Base-by-base conservation (phyloP, 2,329 filamentous ascomycete genomes). In the Graphium sp. region DNA sequence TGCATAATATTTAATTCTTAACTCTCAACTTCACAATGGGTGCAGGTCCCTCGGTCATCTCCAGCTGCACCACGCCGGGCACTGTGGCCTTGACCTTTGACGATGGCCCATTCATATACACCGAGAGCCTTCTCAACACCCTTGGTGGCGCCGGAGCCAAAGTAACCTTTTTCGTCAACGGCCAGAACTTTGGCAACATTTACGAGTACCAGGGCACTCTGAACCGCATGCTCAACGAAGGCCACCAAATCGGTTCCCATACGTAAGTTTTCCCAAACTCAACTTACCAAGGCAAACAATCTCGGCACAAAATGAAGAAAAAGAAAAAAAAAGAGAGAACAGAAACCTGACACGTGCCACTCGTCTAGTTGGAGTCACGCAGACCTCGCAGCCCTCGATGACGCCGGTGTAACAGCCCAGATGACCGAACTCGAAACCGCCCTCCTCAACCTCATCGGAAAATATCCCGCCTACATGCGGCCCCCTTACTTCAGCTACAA, bases 241-340 rank as follows among this genome's bases (percentile, higher is more conserved):
- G 66, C 8, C 71, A 75, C 44, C 70, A 75, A 44, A 52, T 75
- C 34, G 70, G 62, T 33, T 64, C 58, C 10, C 70, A 58, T 37
- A 60, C 56, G 43, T 45, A 44, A 16, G 41, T 40, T 18, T 12
- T 28, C 24, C 12, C 36, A 34, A 4, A 35, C 35, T 6, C 39
- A 41, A 25, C 36, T 38, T n/a, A n/a, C n/a, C n/a, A n/a, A n/a
- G n/a, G n/a, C n/a, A n/a, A n/a, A n/a, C n/a, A n/a, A n/a, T n/a
- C n/a, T n/a, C n/a, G n/a, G n/a, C n/a, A n/a, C n/a, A n/a, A n/a
- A n/a, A n/a, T n/a, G n/a, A n/a, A n/a, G n/a, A n/a, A n/a, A n/a
- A n/a, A n/a, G n/a, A n/a, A n/a, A n/a, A n/a, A n/a, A n/a, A n/a
- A n/a, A n/a, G n/a, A n/a, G n/a, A n/a, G n/a, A n/a, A n/a, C n/a